A percentile compares a stretch with the other conserved stretches of the same genome.
phyloP scores from a whole-genome alignment of 1,284 basidiomycete genomes.

The Afroboletus lepidellus region DNA sequence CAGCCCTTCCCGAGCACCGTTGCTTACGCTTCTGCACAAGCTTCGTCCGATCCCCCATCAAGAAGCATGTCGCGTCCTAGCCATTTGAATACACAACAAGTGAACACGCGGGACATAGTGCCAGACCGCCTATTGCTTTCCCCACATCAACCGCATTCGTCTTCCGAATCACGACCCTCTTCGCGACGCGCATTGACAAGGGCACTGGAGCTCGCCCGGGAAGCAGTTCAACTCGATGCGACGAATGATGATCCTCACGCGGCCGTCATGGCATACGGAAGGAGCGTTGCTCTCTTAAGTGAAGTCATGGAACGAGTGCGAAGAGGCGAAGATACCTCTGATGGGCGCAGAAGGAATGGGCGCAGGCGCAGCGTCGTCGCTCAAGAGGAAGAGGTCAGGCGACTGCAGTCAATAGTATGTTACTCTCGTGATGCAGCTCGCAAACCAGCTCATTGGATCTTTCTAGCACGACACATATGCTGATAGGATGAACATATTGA shows the following conservation, averaged over 20 bases:
- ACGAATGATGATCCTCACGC: conserved; percentile 80
- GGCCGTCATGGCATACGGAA: conserved; percentile 77
- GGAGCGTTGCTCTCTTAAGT: conserved; percentile 76
- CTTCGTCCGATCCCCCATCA: conserved; percentile 56
- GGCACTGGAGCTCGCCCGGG: conserved; percentile 78
- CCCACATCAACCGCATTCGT: conserved; percentile 37
- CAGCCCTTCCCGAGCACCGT: conserved; percentile 29
- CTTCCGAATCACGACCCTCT: conserved; percentile 52
- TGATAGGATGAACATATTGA: conserved; percentile 84
- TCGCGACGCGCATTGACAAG: conserved; percentile 75
- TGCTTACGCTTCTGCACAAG: conserved; percentile 33
- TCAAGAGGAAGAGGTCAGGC: conserved; percentile 79
- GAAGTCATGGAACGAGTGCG: conserved; percentile 86
- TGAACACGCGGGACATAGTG: conserved; percentile 39
- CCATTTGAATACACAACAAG: conserved; percentile 35
- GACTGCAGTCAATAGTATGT: conserved; percentile 80
- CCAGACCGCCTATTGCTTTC: conserved; percentile 47
- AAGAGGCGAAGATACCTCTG: conserved; percentile 74
- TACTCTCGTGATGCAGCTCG: conserved; percentile 8
- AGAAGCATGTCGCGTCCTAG: conserved; percentile 45
- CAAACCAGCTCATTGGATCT: conserved; percentile 13
- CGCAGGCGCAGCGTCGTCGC: conserved; percentile 76
- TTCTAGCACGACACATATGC: conserved; percentile 82
- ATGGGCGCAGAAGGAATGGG: conserved; percentile 54
- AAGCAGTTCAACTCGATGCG: conserved; percentile 78